These are phyloP conservation scores for Oryza longistaminata DNA, from an alignment of 176 grass and related monocot genomes.

Conservation along the genomic window DNA sequence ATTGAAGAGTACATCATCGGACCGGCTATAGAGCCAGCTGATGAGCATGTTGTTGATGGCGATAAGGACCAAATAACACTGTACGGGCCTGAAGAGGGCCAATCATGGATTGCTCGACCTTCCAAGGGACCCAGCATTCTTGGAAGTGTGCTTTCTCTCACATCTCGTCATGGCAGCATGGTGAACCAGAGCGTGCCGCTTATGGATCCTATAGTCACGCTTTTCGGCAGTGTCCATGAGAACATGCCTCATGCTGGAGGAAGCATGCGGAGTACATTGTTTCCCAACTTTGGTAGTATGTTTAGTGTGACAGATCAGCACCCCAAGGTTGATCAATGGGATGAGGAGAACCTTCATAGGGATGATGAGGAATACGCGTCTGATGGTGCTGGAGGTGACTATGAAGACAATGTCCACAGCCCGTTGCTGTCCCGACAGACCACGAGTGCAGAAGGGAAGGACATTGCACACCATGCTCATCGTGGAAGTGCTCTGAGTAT, in stretches of 20 bases:
- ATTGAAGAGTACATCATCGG: conserved; percentile 97
- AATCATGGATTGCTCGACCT: conserved; percentile 77
- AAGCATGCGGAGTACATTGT: conserved; percentile 78
- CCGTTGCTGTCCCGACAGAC: conserved; percentile 69
- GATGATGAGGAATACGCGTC: conserved; percentile 78
- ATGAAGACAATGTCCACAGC: conserved; percentile 76
- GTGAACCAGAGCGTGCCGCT: conserved; percentile 54
- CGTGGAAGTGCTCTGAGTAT: conserved; percentile 60
- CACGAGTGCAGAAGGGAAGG: conserved; percentile 71
- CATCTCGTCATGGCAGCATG: conserved; percentile 71
- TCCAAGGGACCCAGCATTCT: conserved; percentile 71
- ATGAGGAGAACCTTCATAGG: conserved; percentile 83
- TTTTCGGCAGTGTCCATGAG: conserved; percentile 91
- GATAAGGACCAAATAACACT: conserved; percentile 75
- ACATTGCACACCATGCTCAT: conserved; percentile 44
- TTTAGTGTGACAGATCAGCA: conserved; percentile 83
- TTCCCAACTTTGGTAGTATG: conserved; percentile 97
- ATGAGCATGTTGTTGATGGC: conserved; percentile 54
- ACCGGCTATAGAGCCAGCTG: conserved; percentile 43
- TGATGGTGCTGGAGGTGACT: conserved; percentile 57
- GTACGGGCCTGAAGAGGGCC: conserved; percentile 69
- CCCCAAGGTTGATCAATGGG: conserved; percentile 75
- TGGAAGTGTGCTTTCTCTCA: conserved; percentile 67
- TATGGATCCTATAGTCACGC: conserved; percentile 76
- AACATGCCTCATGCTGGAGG: conserved; percentile 74